These are phyloP conservation scores for Candida alai DNA, from an alignment of 805 yeast species.

Conservation along the genomic window DNA sequence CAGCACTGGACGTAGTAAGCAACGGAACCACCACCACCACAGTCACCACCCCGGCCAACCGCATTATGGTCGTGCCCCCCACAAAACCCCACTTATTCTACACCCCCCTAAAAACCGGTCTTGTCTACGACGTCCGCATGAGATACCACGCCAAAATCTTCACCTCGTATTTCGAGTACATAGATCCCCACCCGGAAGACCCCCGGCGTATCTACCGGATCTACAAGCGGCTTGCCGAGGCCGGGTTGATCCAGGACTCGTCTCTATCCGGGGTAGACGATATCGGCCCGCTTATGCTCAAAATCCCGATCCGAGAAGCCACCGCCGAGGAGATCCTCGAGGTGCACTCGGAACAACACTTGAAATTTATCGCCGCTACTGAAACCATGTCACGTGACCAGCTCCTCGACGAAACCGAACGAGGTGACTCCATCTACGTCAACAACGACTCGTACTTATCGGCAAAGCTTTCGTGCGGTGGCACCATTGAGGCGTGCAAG, in stretches of 20 bases:
- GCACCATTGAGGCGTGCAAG: constrained; percentile 92
- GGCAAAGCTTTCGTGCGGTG: constrained; percentile 93
- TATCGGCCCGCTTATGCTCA: constrained; percentile 82
- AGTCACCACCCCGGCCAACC: constrained; percentile 2
- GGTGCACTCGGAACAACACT: constrained; percentile 82
- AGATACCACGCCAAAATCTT: constrained; percentile 93
- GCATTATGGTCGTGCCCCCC: constrained; percentile 47
- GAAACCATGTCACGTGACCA: constrained; percentile 73
- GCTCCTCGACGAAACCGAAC: constrained; percentile 77
- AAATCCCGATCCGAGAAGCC: constrained; percentile 90
- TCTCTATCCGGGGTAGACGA: constrained; percentile 67
- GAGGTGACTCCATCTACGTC: constrained; percentile 91
- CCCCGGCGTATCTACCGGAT: constrained; percentile 94
- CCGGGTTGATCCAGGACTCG: constrained; percentile 82
- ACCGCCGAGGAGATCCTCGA: constrained; percentile 76
- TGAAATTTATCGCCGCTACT: constrained; percentile 71
- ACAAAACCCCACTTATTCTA: constrained; percentile 67
- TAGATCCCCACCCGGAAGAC: constrained; percentile 99
- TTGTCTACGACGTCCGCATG: constrained; percentile 96
- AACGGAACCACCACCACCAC: constrained; percentile 1
- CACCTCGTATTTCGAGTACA: constrained; percentile 87
- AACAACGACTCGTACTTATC: constrained; percentile 85
- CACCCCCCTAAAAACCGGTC: constrained; percentile 80
- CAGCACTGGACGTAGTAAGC: too few relatives aligned
- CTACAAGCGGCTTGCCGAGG: constrained; percentile 89